Evolutionary conservation across 2,329 filamentous ascomycete species (phyloP).

Genomic region (Pseudogymnoascus sp.): DNA sequence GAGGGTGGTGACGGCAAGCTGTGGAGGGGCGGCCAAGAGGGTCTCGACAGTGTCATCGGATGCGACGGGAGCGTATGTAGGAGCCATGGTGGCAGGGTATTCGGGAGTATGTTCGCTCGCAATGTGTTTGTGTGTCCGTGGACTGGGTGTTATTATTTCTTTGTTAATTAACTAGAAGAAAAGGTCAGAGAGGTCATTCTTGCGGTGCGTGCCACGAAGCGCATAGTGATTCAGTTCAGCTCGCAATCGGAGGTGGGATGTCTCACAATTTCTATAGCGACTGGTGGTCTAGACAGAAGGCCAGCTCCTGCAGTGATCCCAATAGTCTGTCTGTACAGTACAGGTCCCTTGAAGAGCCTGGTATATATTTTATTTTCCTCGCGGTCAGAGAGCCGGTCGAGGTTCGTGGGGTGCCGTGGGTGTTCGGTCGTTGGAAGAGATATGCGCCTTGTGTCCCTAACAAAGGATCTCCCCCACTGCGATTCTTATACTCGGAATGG

Average conservation of each 20-base stretch:
- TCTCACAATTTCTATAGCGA: slow-evolving; percentile 5
- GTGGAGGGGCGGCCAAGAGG: slow-evolving; percentile 32
- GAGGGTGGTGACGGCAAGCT: slow-evolving; percentile 84
- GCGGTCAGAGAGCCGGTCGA: background rate
- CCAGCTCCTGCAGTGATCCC: slow-evolving; percentile 22
- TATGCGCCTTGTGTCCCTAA: background rate
- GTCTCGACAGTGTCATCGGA: slow-evolving; percentile 8
- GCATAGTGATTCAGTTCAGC: background rate
- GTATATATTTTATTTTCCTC: background rate
- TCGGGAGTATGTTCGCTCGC: background rate
- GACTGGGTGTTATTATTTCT: background rate
- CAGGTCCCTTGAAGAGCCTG: background rate
- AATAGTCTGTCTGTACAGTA: background rate
- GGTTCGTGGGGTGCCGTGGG: background rate
- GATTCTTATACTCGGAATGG: background rate
- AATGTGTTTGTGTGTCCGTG: background rate
- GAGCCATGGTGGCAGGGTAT: slow-evolving; percentile 21
- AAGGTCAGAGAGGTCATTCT: background rate
- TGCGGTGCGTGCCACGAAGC: background rate
- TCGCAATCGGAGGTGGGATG: background rate
- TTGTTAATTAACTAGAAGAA: slow-evolving; percentile 1
- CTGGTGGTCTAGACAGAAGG: slow-evolving; percentile 17
- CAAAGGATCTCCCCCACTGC: background rate
- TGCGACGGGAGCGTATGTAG: slow-evolving; percentile 21
- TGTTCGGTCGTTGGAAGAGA: background rate